Conservation (phyloP, 306 rosid species). For the Ormosia semicastrata region DNA sequence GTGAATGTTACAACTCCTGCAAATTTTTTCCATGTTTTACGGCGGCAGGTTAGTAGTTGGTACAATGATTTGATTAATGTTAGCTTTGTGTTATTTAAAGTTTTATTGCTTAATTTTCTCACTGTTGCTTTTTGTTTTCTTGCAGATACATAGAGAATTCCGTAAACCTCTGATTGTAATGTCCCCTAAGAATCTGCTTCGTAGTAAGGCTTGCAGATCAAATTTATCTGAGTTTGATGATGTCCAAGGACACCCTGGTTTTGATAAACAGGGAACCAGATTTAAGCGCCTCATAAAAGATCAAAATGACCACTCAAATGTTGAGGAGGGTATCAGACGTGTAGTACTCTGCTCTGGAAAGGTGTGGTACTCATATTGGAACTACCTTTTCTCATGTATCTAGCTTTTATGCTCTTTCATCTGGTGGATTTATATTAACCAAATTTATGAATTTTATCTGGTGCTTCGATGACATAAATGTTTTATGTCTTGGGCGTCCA, state of each 20-base stretch:
- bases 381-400: background rate
- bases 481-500: background rate
- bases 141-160: constrained; percentile 84
- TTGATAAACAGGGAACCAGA: constrained; percentile 95
- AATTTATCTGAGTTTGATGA: constrained; percentile 93
- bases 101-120: constrained; percentile 16
- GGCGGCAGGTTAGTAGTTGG: constrained; percentile 78
- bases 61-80: constrained; percentile 20
- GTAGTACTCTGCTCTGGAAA: constrained; percentile 89
- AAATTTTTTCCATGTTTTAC: constrained; percentile 87
- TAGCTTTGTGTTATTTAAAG: background rate
- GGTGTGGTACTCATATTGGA: constrained; percentile 37
- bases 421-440: background rate
- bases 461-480: background rate
- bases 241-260: constrained; percentile 91
- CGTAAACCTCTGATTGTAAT: constrained; percentile 91
- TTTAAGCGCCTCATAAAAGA: constrained; percentile 94
- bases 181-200: constrained; percentile 91
- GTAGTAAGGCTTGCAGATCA: constrained; percentile 87
- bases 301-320: constrained; percentile 69
- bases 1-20: constrained; percentile 97
- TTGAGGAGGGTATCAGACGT: constrained; percentile 80
- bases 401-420: background rate
- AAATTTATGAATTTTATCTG: background rate
- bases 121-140: background rate